Evolutionary conservation across 441 rosid genomes (phyloP).

Genomic region (Populus hybrid): DNA sequence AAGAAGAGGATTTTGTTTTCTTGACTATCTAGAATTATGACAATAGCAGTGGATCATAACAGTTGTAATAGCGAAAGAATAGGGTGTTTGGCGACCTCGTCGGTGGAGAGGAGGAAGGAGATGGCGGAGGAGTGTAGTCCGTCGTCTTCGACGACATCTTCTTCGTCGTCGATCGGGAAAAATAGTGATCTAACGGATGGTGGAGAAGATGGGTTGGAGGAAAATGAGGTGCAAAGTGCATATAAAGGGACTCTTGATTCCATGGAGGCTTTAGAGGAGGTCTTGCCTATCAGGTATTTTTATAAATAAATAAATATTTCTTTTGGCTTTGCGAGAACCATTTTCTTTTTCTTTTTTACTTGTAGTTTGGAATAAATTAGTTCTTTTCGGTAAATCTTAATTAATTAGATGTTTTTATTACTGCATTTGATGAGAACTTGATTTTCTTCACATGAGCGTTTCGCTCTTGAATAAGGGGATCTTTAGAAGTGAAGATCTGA

Average conservation of each 20-base stretch:
- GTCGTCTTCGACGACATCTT: constrained; percentile 40
- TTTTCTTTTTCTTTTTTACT: too few relatives aligned
- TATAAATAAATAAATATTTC: not conserved
- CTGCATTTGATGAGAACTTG: not conserved
- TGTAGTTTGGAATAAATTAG: not conserved
- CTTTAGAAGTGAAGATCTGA: not conserved
- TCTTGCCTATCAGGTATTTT: constrained; percentile 42
- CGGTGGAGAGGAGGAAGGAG: constrained; percentile 16
- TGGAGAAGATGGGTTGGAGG: constrained; percentile 34
- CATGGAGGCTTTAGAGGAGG: constrained; percentile 61
- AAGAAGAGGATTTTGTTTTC: not conserved
- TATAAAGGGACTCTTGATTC: constrained; percentile 46
- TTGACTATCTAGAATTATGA: not conserved
- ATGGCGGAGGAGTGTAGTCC: constrained; percentile 30
- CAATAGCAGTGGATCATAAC: not conserved
- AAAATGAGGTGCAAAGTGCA: constrained; percentile 60
- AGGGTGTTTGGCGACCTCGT: not conserved
- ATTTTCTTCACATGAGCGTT: not conserved
- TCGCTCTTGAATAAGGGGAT: not conserved
- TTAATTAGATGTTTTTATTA: not conserved
- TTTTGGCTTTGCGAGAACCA: too few relatives aligned
- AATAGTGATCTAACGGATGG: constrained; percentile 50
- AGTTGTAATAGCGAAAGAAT: not conserved
- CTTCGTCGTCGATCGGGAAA: constrained; percentile 59
- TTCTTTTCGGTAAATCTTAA: not conserved